Evolutionary conservation across 1,139 yeast genomes (phyloP), one percentile per base, ranked within the genome.

Genomic region (Lodderomyces metapsilosis): DNA sequence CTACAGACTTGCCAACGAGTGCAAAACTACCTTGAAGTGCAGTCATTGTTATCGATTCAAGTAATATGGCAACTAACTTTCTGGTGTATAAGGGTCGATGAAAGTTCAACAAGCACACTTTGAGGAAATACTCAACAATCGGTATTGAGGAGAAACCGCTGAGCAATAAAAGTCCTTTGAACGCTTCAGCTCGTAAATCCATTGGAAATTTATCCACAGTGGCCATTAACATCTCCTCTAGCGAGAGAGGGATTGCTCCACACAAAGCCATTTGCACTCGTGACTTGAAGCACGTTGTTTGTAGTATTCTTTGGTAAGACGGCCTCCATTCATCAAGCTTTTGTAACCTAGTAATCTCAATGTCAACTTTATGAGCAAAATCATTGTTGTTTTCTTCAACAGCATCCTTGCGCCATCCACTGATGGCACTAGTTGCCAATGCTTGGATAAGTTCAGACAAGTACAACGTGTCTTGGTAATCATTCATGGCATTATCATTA

Each of bases 241-340:
- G 75, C 3, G 79, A 59, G 11, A 84, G 58, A 9, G 70, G 64
- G 15, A 78, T 64, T 11, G 81, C 64, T 0, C 89, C 89, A 23
- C 70, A 68, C 13, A 76, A 64, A 0, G 87, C 82, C 39, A 94
- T 64, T 30, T 72, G 61, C 36, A 86, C 71, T 52, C 82, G 85
- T 56, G 76, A 82, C 39, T 62, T 68, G 33, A 84, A 62, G 42
- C 85, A 82, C 8, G 78, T 71, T 17, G 67, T 71, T 1, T 89
- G 78, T 9, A 88, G 68, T 34, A 74, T 57, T 32, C 76, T 66
- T 36, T 84, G 84, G 50, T 76, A 80, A 0, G 95, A 82, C 0
- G 96, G 95, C 11, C 84, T 73, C 95, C 95, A 89, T 38, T 80
- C 83, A 54, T 92, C 98, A 63, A 94, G 71, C 49, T 91, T 80